These are phyloP conservation scores for Myxozyma melibiosi DNA, from an alignment of 805 yeast genomes.

Conservation along the genomic window DNA sequence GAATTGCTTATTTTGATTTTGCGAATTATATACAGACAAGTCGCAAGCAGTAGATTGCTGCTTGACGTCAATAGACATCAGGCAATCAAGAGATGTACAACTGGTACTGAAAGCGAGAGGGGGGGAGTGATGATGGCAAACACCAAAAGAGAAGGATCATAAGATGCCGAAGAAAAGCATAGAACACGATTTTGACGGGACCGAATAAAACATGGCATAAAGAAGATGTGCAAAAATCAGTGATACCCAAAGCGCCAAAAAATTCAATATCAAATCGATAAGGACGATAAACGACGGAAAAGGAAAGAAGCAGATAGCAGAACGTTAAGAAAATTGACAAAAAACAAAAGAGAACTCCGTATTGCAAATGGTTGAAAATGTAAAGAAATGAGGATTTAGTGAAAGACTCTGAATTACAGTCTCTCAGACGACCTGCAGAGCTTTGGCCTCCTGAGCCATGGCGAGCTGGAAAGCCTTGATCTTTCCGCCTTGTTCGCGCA, in stretches of 20 bases:
- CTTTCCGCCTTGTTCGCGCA: slow-evolving; percentile 39
- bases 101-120: not conserved
- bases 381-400: not conserved
- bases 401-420: not conserved
- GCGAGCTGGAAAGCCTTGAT: slow-evolving; percentile 31
- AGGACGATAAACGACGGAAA: not conserved
- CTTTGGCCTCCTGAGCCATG: slow-evolving; percentile 27
- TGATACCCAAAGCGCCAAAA: not conserved
- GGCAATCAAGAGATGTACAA: not conserved
- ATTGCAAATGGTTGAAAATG: slow-evolving; percentile 5
- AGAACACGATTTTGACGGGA: not conserved
- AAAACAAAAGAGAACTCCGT: not conserved
- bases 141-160: not conserved
- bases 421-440: not conserved
- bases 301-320: not conserved
- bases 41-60: too few relatives aligned
- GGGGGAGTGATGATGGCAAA: not conserved
- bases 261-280: too few relatives aligned
- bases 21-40: not conserved
- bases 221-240: too few relatives aligned
- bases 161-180: not conserved
- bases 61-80: too few relatives aligned
- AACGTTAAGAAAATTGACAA: not conserved
- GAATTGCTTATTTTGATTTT: too few relatives aligned
- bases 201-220: too few relatives aligned